Percentiles rank a stretch among this genome's conserved stretches.
phyloP scores from a whole-genome alignment of 257 asterid genomes.

The Solanum appendiculatum region DNA sequence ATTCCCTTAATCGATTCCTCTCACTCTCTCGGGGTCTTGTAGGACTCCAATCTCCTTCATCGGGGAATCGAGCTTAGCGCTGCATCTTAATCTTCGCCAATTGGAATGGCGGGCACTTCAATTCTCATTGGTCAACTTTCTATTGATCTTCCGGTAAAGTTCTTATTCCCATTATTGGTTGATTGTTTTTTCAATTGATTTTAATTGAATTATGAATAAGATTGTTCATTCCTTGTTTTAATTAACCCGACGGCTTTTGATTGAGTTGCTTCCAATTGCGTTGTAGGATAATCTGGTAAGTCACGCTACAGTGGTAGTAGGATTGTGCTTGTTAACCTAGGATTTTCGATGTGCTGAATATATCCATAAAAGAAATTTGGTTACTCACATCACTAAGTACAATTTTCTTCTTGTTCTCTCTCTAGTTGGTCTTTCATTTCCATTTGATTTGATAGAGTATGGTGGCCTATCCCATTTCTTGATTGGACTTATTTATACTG shows the following conservation, averaged over 20 bases:
- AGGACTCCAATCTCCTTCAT: conserved; percentile 54
- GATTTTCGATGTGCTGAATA: background rate
- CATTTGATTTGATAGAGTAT: background rate
- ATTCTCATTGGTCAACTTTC: conserved; percentile 33
- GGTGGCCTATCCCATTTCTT: background rate
- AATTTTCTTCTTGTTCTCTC: background rate
- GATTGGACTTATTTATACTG: background rate
- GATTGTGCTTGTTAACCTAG: background rate
- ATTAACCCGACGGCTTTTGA: background rate
- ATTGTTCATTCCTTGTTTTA: background rate
- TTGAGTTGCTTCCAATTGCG: background rate
- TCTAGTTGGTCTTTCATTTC: background rate
- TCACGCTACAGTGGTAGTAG: background rate
- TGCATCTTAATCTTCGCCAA: conserved; percentile 27
- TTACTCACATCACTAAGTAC: background rate
- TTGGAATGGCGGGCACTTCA: conserved; percentile 64
- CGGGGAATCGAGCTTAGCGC: conserved; percentile 45
- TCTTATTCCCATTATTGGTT: background rate
- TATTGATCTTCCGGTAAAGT: conserved; percentile 24
- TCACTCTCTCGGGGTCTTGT: conserved; percentile 19
- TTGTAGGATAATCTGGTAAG: background rate
- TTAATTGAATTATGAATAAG: background rate
- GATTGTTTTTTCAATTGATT: background rate
- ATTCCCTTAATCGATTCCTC: background rate
- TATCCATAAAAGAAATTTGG: background rate